Conservation (phyloP, 495 filamentous ascomycete species). For the Daldinia decipiens region DNA sequence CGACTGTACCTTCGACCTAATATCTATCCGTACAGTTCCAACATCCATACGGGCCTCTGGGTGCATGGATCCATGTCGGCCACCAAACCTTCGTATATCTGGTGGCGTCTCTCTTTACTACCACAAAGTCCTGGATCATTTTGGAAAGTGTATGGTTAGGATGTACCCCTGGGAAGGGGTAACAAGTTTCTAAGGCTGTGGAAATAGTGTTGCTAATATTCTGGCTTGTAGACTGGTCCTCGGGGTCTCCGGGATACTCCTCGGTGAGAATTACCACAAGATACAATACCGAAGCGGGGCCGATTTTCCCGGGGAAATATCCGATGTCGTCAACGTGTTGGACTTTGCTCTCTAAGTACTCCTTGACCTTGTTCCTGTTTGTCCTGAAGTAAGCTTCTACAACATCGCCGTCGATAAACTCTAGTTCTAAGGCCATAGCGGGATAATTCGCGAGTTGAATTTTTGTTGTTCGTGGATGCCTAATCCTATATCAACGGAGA, state of each 20-base stretch:
- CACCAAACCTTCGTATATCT: not conserved
- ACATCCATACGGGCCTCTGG: not conserved
- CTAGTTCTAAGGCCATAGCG: not conserved
- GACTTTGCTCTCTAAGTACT: not conserved
- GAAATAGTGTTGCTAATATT: not conserved
- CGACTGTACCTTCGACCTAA: not conserved
- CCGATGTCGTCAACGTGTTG: not conserved
- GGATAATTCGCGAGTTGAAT: not conserved
- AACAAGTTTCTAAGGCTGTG: not conserved
- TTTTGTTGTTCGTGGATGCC: not conserved
- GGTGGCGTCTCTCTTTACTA: not conserved
- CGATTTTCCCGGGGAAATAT: not conserved
- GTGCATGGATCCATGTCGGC: not conserved
- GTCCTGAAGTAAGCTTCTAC: not conserved
- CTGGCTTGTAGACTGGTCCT: no score
- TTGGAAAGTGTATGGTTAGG: constrained; percentile 1
- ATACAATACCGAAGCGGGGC: not conserved
- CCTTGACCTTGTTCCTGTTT: not conserved
- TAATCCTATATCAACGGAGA: not conserved
- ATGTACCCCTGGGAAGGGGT: not conserved
- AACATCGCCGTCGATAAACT: not conserved
- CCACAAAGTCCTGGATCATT: not conserved
- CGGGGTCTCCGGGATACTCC: not conserved
- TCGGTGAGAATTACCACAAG: not conserved
- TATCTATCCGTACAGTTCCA: no score